Base-by-base conservation (phyloP, 306 rosid species). In the Myrica gale region DNA sequence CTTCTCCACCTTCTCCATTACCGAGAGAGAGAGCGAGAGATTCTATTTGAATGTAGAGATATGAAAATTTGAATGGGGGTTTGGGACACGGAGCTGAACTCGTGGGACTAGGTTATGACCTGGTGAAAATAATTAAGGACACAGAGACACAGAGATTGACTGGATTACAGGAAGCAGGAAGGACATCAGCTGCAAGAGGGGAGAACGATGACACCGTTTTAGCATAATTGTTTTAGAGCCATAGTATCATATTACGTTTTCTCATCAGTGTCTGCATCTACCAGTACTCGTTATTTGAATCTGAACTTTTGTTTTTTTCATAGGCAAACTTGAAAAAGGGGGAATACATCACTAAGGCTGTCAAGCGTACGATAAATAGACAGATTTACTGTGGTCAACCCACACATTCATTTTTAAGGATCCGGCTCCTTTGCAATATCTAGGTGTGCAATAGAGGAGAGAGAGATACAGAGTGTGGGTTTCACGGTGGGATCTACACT, bases 1-100 rank as follows among this genome's bases (percentile, higher is more conserved):
- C 78, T 78, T 68, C 85, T 71, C 84, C 48, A 60, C 76, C 43
- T 85, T 83, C 57, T 90, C 88, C 99, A 92, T 95, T 84, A 79
- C 78, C 48, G 32, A 69, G 76, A 74, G 50, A 75, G 71, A 65
- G 55, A 69, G 82, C 73, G 71, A 69, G 55, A 69, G 82, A 82
- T 56, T 75, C 57, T 69, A 72, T 80, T 79, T 44, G 80, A 61
- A 45, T 78, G 65, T 68, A 52, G 73, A 57, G 70, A 76, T 70
- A 66, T 63, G 23, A 17, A 43, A 32, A 26, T 51, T 23, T 61
- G 72, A 41, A 67, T 9, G 44, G 39, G 79, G 42, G 50, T 16
- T 66, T 65, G n/a, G 74, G 68, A 77, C 83, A 74, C 60, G 81
- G 73, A 74, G 51, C 65, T 48, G 74, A 65, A 69, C 32, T 37